Conservation (phyloP, 345 rosid species). For the Hevea brasiliensis region DNA sequence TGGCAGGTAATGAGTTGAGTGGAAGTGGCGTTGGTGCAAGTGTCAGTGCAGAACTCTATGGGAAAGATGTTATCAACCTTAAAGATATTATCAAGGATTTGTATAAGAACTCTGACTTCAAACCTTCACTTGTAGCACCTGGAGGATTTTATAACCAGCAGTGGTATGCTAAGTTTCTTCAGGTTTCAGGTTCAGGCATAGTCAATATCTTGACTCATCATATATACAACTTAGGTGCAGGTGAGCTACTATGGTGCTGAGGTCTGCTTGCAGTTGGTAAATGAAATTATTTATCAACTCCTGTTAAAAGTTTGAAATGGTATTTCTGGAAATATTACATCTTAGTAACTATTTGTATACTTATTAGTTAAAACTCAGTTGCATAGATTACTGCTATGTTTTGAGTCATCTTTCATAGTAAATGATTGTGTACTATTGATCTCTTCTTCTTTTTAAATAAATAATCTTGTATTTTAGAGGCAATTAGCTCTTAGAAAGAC, state of each 20-base stretch:
- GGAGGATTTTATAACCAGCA: slow-evolving; percentile 79
- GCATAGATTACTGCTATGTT: not conserved
- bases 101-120: slow-evolving; percentile 50
- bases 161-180: slow-evolving; percentile 83
- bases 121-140: slow-evolving; percentile 77
- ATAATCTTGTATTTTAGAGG: not conserved
- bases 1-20: slow-evolving; percentile 83
- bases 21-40: slow-evolving; percentile 86
- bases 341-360: not conserved
- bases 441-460: not conserved
- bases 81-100: slow-evolving; percentile 51
- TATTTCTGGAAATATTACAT: not conserved
- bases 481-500: not conserved
- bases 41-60: slow-evolving; percentile 72
- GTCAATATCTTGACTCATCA: slow-evolving; percentile 76
- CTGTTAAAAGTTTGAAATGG: not conserved
- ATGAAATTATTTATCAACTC: not conserved
- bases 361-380: not conserved
- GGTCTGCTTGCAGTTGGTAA: not conserved
- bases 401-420: not conserved
- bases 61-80: slow-evolving; percentile 66
- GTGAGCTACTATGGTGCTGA: slow-evolving; percentile 31
- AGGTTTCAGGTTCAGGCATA: slow-evolving; percentile 63
- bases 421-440: too few species aligned
- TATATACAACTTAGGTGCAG: slow-evolving; percentile 93